Evolutionary conservation across 805 yeast species (phyloP), one percentile per base, ranked within the genome.

Genomic region (Candida incommunis): DNA sequence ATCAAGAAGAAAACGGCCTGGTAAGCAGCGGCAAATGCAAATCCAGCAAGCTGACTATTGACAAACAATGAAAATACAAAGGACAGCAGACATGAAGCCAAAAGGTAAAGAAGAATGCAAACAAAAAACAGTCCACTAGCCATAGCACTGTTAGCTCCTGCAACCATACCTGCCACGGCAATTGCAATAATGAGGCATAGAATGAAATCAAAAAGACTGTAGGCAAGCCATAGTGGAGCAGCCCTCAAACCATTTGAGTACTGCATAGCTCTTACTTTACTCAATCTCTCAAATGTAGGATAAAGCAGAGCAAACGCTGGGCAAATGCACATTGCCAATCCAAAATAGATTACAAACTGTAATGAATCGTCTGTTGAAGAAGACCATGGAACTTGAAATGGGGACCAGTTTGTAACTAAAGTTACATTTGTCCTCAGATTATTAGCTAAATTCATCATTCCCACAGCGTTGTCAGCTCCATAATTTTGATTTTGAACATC

Each of bases 41-140:
- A 62, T 2, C 66, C 65, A 2, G 79, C 63, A 23, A 62, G 47
- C 41, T 60, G 63, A 3, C 63, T 55, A 29, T 52, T 40, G 25
- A 59, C 63, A 42, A 62, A 41, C 29, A 61, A 50, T 25, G 66
- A 62, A 11, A 62, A 40, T 22, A 55, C 54, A 45, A 52, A 62
- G 1, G 64, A 51, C 16, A 59, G 35, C 22, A 57, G 47, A 21
- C 50, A 46, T 1, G 65, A 49, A 4, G 62, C 57, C 21, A 60
- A 40, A 2, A 62, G 62, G 43, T 59, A 62, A 22, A 62, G 46
- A 44, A 60, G 41, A 44, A 61, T 56, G n/a, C 55, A 45, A 9
- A 60, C 44, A 49, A 59, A 61, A 22, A 62, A 40, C 41, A 57
- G 60, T 5, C 66, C 66, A 7, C 53, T 44, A 3, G 62, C 64